Evolutionary conservation across 495 filamentous ascomycete species (phyloP), one percentile per base, ranked within the genome.

Genomic region (Penicillium dipodomyicola): DNA sequence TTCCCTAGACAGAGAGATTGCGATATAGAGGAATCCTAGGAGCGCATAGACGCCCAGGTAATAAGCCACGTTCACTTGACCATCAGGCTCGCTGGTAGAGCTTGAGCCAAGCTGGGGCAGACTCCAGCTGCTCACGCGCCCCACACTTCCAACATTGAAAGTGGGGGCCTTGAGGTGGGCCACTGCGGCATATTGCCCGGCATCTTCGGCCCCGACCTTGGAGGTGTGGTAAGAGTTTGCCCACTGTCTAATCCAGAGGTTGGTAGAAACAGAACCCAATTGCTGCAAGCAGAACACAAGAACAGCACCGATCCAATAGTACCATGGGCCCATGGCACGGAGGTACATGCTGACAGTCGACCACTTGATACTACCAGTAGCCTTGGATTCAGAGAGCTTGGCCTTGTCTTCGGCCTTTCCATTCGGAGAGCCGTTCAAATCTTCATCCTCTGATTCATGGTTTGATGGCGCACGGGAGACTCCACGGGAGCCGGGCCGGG

Each of bases 181-280:
- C 45, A 69, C 67, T 5, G 75, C 68, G 41, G 76, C 73, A 40
- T 77, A 80, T 15, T 64, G 67, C 25, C 77, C 73, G 19, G 56
- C 58, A 59, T 70, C 64, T 14, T 59, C 44, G 3, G 49, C 35
- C 6, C 61, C 59, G 40, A 59, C 56, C 30, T 64, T 57, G 14
- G 72, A 60, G 22, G 65, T 67, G 29, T 69, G 65, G 60, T 88
- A 88, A 5, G 82, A 74, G 54, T 88, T 87, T 25, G 85, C 83
- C 95, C 95, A 99, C 64, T 93, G 79, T 61, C 90, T 83, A 60
- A 99, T 95, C 95, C 95, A 99, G 39, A 97, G 69, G 61, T 89
- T 96, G 17, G 89, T 91, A 10, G 88, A 88, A 14, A 97, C 89
- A 12, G 87, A 86, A 17, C 86, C 86, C 27, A 95, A 62, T 67